phyloP scores from a whole-genome alignment of 2,329 filamentous ascomycete genomes.

The Pleoardoris graminearum region DNA sequence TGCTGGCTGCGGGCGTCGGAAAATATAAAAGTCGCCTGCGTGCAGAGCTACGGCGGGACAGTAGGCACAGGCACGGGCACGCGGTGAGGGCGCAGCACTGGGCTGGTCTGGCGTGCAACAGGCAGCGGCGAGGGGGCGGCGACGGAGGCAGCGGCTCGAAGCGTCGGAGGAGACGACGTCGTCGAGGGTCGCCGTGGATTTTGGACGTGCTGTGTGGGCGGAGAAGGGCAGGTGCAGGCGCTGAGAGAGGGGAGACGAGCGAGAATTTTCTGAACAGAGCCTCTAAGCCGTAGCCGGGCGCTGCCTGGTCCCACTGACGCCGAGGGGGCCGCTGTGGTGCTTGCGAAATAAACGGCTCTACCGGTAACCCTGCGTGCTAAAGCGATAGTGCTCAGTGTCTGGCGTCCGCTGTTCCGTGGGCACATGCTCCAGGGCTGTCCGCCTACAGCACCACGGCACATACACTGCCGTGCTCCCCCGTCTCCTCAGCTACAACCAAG shows the following conservation, averaged over 20 bases:
- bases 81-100: constrained; percentile 15
- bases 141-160: constrained; percentile 33
- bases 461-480: no score
- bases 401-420: constrained; percentile 4
- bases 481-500: neutral
- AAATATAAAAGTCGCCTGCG: constrained; percentile 5
- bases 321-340: constrained; percentile 6
- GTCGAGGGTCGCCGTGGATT: constrained; percentile 35
- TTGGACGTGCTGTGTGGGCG: constrained; percentile 31
- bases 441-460: neutral
- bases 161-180: constrained; percentile 21
- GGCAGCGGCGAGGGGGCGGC: constrained; percentile 25
- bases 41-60: constrained; percentile 7
- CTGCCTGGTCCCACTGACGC: constrained; percentile 1
- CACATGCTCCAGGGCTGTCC: neutral
- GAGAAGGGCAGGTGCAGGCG: constrained; percentile 12
- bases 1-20: neutral
- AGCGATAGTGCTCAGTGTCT: constrained; percentile 4
- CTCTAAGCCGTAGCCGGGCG: constrained; percentile 3
- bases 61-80: constrained; percentile 19
- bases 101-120: constrained; percentile 18
- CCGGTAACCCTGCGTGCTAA: constrained; percentile 4
- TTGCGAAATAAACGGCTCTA: constrained; percentile 4
- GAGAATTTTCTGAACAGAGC: constrained; percentile 17
- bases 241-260: constrained; percentile 26